Evolutionary conservation across 257 asterid genomes (phyloP).

Genomic region (Jacaranda mimosifolia): DNA sequence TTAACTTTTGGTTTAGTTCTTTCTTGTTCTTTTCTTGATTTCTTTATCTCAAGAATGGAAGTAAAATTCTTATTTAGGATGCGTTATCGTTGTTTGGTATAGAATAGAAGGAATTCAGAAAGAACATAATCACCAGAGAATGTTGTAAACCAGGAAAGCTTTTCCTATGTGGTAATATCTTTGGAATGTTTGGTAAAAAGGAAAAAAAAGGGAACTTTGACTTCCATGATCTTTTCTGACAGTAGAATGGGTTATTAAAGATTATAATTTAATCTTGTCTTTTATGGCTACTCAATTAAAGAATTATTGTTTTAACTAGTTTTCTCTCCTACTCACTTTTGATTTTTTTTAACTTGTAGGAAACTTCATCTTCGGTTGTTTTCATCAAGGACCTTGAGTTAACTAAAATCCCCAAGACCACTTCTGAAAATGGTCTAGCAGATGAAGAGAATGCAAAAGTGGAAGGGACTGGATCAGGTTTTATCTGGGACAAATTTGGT

Average conservation of each 20-base stretch:
- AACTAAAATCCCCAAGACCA: constrained; percentile 51
- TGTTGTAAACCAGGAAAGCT: no score
- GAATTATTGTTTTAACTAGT: no score
- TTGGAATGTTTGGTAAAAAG: no score
- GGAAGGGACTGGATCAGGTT: constrained; percentile 96
- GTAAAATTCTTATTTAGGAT: background rate
- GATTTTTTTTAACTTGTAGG: constrained; percentile 51
- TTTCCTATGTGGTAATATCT: no score
- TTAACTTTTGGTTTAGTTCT: background rate
- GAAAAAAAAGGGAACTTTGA: background rate
- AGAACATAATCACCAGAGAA: no score
- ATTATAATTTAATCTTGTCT: no score
- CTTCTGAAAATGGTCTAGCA: constrained; percentile 39
- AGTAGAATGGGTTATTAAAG: no score
- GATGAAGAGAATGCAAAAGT: constrained; percentile 69
- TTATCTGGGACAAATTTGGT: constrained; percentile 91
- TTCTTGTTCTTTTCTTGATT: background rate
- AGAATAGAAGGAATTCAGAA: background rate
- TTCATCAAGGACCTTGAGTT: constrained; percentile 73
- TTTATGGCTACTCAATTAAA: no score
- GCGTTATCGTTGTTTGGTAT: background rate
- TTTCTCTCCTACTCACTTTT: background rate
- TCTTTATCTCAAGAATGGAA: constrained; percentile 1
- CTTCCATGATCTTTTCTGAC: background rate
- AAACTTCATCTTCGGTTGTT: constrained; percentile 76